Conservation (phyloP, 352 stramenopile species). For the Phytopythium chamaehyphon region DNA sequence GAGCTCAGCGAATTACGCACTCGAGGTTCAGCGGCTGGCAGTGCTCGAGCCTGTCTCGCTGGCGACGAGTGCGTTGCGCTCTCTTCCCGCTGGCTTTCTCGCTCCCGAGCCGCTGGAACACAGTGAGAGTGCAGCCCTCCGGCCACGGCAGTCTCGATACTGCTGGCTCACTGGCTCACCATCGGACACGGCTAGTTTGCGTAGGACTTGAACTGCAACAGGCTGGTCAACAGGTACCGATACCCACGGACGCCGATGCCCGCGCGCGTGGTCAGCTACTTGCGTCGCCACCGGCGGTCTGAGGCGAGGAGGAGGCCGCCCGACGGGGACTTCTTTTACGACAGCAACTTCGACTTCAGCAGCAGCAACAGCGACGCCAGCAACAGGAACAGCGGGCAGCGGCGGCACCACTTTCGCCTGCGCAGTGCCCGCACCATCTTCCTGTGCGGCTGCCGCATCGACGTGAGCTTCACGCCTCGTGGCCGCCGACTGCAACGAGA, state of each 20-base stretch:
- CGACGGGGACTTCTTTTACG: background rate
- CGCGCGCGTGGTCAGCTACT: slow-evolving; percentile 1
- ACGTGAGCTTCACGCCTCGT: slow-evolving; percentile 6
- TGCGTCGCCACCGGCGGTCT: background rate
- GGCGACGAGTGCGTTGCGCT: background rate
- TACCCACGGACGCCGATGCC: slow-evolving; percentile 1
- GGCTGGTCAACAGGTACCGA: background rate
- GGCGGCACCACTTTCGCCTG: no score
- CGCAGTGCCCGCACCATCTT: slow-evolving; percentile 1
- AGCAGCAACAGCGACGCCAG: background rate
- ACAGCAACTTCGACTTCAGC: background rate
- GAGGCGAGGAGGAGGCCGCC: background rate
- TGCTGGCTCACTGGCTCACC: background rate
- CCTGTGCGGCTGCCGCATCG: slow-evolving; percentile 6
- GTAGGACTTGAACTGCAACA: background rate
- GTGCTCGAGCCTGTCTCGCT: background rate
- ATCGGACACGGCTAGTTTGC: background rate
- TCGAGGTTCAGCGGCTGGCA: no score
- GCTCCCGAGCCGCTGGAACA: no score
- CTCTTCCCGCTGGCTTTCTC: no score
- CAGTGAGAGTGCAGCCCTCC: no score
- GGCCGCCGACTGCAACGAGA: background rate
- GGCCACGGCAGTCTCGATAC: no score
- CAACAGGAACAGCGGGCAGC: background rate
- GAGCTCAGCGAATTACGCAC: background rate